These are phyloP conservation scores for Rhizoclosmatium globosum DNA, from an alignment of 192 early-diverging fungal genomes.

Conservation along the genomic window DNA sequence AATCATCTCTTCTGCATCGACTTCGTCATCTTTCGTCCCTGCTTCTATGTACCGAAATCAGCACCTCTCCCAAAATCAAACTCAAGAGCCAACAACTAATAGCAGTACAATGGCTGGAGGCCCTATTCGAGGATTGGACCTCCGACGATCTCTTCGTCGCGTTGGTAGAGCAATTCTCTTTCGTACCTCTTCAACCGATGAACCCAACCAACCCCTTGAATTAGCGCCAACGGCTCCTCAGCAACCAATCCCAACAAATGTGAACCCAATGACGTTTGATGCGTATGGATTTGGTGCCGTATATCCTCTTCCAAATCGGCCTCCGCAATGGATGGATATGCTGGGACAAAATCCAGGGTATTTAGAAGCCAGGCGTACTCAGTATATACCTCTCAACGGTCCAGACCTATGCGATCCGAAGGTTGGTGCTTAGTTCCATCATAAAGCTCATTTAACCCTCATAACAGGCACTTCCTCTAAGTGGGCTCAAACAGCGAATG, in stretches of 20 bases:
- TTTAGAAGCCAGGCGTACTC: no score
- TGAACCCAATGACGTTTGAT: no score
- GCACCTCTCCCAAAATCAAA: neutral
- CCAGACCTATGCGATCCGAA: no score
- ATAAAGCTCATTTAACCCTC: no score
- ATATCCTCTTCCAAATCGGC: no score
- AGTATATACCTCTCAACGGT: no score
- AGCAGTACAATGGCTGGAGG: neutral
- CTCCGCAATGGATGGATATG: no score
- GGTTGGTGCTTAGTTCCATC: no score
- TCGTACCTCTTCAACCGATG: neutral
- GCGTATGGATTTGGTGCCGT: no score
- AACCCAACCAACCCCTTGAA: neutral
- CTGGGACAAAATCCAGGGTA: no score
- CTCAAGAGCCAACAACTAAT: neutral
- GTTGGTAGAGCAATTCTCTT: slow-evolving; percentile 1
- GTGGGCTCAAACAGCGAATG: slow-evolving; percentile 75
- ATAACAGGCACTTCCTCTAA: slow-evolving; percentile 6
- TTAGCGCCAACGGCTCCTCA: no score
- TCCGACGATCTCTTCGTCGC: neutral
- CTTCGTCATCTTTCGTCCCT: slow-evolving; percentile 4
- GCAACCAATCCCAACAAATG: no score
- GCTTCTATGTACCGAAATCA: slow-evolving; percentile 4
- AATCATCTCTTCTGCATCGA: neutral
- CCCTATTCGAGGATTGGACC: neutral